phyloP scores from a whole-genome alignment of 257 asterid species.

The Phtheirospermum japonicum region DNA sequence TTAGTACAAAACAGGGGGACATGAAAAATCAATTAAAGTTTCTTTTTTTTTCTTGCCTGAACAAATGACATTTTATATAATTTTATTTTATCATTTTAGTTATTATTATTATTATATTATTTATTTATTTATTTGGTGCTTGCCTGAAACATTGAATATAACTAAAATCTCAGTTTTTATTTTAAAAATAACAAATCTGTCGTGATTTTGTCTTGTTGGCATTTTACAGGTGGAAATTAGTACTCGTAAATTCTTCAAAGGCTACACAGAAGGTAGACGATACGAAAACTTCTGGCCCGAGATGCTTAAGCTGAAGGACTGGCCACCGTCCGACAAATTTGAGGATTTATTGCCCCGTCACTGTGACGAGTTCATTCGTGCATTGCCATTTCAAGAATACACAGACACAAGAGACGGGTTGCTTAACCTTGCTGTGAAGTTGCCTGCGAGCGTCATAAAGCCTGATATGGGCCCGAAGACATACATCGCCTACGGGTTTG shows the following conservation, averaged over 20 bases:
- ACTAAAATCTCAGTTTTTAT: no score
- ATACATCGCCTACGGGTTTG: constrained; percentile 78
- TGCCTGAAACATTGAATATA: no score
- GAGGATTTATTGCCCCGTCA: constrained; percentile 90
- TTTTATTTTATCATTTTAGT: no score
- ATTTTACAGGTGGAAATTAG: constrained; percentile 61
- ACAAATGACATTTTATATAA: no score
- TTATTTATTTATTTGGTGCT: no score
- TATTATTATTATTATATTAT: no score
- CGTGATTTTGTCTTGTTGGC: not conserved
- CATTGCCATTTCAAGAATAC: constrained; percentile 91
- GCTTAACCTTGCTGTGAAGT: constrained; percentile 78
- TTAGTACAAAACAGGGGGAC: not conserved
- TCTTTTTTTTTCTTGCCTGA: no score
- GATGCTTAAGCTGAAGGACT: constrained; percentile 97
- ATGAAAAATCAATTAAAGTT: not conserved
- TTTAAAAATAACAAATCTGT: not conserved
- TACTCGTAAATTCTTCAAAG: constrained; percentile 70
- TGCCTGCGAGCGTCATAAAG: constrained; percentile 62
- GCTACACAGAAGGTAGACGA: constrained; percentile 70
- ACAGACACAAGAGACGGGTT: constrained; percentile 77
- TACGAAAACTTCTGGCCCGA: constrained; percentile 85
- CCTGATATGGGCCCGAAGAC: constrained; percentile 98
- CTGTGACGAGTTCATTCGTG: constrained; percentile 78
- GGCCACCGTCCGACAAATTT: constrained; percentile 93